Base-by-base conservation (phyloP, 225 moss, liverwort and hornwort genomes). In the Sphagnum tenellum region DNA sequence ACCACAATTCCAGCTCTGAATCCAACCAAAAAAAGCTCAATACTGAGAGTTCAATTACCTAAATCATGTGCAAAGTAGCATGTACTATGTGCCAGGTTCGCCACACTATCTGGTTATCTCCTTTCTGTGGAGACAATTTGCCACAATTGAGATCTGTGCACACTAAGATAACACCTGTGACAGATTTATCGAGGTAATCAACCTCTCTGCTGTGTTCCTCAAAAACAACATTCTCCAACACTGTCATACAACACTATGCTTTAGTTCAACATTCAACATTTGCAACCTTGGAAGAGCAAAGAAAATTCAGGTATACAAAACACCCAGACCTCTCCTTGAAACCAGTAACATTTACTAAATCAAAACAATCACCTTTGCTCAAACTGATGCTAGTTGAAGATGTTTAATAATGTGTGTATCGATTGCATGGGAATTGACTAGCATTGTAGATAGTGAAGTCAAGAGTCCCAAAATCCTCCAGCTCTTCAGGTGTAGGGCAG, bases 361-460 rank as follows among this genome's bases (percentile, higher is more conserved):
- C 55, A 1, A 29, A 29, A 29, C 29, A 29, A 29, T 29, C 29
- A 29, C 29, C 29, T 29, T 29, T 1, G 29, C 29, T 29, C 29
- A 29, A 29, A 89, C 92, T 92, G 89, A 98, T 85, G 89, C 92
- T 98, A 96, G 92, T 96, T 96, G 96, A 96, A 76, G 96, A 96
- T 70, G 96, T 92, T 92, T 92, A 92, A 84, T 92, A 96, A 81
- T 96, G 96, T 75, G 96, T 96, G 71, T 96, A 96, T 81, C 96
- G 96, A 90, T 96, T 96, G 96, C 96, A 96, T 82, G 96, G 96
- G 72, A 96, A 96, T 85, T 96, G 96, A 78, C 96, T 92, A 79
- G 96, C 96, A 88, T 96, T 96, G 92, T 96, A 96, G 75, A 96
- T 96, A 65, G 96, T 96, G 89, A 96, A 96, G 78, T 96, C 95